Base-by-base conservation (phyloP, 192 early-diverging fungal species). In the Rhizophagus sp. region DNA sequence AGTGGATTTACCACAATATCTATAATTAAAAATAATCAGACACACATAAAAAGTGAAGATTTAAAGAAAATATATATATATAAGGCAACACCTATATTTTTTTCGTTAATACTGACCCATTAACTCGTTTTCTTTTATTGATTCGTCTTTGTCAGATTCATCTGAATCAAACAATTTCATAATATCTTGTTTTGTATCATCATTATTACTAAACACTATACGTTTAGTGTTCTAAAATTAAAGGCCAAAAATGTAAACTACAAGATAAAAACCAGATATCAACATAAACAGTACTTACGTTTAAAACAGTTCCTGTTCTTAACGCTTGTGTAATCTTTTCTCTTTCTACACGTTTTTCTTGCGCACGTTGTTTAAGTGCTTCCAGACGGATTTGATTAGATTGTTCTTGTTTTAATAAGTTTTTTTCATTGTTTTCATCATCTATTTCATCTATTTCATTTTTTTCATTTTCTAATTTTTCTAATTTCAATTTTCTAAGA, bases 1-100 rank as follows among this genome's bases (percentile, higher is more conserved):
- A 83, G 79, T 3, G 84, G 84, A 73, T 87, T 85, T 19, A 87
- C 85, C 44, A 79, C 41, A 33, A 85, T 81, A 15, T 62, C 82
- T 66, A 44, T 36, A 52, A 78, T 61, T 62, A 44, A 66, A 64
- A 30, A 1, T 30, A 30, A 30, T 30, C 30, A 30, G 27, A 30
- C 1, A n/a, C 41, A 70, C 24, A 9, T n/a, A 71, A 41, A 5
- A 36, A 36, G 17, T 12, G 15, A 39, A 19, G 30, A 76, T 76
- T 36, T n/a, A 76, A 49, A 69, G 30, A 30, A 30, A n/a, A n/a
- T n/a, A n/a, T n/a, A n/a, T n/a, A n/a, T n/a, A n/a, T n/a, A n/a
- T n/a, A n/a, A 30, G 30, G 30, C 30, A 30, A 30, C 30, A 1
- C 30, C 30, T 30, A 30, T 30, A 30, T 30, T 30, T 30, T 30